Percentiles rank a stretch among this genome's conserved stretches.
Conservation (phyloP, 768 basidiomycete genomes). For the Chalciporus piperatus region DNA sequence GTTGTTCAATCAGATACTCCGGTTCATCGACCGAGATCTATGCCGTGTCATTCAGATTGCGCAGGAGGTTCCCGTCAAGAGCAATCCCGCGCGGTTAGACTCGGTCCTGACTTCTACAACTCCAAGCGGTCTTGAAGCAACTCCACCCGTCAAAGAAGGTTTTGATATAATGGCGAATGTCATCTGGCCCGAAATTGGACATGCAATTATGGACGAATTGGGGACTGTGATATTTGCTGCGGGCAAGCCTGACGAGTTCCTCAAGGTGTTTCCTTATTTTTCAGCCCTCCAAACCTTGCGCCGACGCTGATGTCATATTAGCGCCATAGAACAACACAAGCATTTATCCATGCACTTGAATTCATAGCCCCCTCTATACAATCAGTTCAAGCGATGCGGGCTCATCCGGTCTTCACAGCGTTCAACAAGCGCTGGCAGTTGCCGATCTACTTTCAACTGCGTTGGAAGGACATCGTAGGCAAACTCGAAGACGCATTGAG, state of each 20-base stretch:
- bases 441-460: conserved; percentile 93
- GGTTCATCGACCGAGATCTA: conserved; percentile 76
- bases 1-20: conserved; percentile 80
- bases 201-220: conserved; percentile 80
- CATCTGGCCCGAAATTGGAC: conserved; percentile 82
- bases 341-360: conserved; percentile 81
- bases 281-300: background rate
- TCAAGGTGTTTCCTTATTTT: conserved; percentile 54
- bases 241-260: conserved; percentile 86
- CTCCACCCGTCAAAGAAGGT: conserved; percentile 30
- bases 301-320: conserved; percentile 29
- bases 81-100: conserved; percentile 30
- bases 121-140: conserved; percentile 1
- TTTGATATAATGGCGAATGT: conserved; percentile 89
- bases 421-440: conserved; percentile 94
- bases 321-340: conserved; percentile 83
- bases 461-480: conserved; percentile 92
- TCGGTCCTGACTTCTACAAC: background rate
- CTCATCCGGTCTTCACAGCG: conserved; percentile 62
- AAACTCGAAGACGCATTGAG: conserved; percentile 68
- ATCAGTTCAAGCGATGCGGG: conserved; percentile 68
- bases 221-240: conserved; percentile 85
- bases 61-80: conserved; percentile 59
- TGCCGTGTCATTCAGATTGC: conserved; percentile 73
- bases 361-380: conserved; percentile 72